phyloP scores from a whole-genome alignment of 2,329 filamentous ascomycete genomes.

The Botrytis sinoallii region DNA sequence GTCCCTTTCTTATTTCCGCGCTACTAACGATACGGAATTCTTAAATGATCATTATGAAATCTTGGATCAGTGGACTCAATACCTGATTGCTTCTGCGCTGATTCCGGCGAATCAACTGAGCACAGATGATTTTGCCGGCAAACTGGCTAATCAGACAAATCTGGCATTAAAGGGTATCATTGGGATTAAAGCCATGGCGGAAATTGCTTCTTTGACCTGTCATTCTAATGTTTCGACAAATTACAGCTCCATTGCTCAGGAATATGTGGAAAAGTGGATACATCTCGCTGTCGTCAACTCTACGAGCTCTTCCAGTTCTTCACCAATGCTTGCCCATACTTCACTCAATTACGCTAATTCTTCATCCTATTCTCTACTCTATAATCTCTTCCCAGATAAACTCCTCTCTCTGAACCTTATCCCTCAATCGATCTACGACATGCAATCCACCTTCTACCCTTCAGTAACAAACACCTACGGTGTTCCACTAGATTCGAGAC shows the following conservation, averaged over 20 bases:
- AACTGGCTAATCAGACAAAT: conserved; percentile 75
- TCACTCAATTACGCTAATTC: conserved; percentile 67
- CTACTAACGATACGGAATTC: conserved; percentile 50
- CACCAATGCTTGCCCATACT: conserved; percentile 58
- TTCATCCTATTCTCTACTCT: conserved; percentile 46
- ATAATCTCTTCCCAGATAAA: conserved; percentile 79
- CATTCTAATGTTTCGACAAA: conserved; percentile 54
- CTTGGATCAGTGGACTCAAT: conserved; percentile 75
- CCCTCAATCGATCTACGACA: conserved; percentile 69
- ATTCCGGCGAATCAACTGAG: conserved; percentile 74
- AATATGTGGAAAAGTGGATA: conserved; percentile 73
- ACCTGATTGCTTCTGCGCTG: conserved; percentile 69
- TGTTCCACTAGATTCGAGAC: conserved; percentile 77
- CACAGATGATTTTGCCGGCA: conserved; percentile 82
- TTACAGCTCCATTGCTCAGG: conserved; percentile 59
- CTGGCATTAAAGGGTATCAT: conserved; percentile 81
- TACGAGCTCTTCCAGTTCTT: conserved; percentile 42
- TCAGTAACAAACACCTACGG: conserved; percentile 71
- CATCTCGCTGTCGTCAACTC: conserved; percentile 65
- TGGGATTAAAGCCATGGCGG: conserved; percentile 75
- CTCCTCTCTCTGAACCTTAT: conserved; percentile 77
- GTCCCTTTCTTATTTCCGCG: conserved; percentile 66
- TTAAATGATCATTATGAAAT: conserved; percentile 66
- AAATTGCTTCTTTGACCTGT: conserved; percentile 61
- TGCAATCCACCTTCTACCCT: conserved; percentile 74